Base-by-base conservation (phyloP, 2,329 filamentous ascomycete genomes). In the Macroventuria anomochaeta region DNA sequence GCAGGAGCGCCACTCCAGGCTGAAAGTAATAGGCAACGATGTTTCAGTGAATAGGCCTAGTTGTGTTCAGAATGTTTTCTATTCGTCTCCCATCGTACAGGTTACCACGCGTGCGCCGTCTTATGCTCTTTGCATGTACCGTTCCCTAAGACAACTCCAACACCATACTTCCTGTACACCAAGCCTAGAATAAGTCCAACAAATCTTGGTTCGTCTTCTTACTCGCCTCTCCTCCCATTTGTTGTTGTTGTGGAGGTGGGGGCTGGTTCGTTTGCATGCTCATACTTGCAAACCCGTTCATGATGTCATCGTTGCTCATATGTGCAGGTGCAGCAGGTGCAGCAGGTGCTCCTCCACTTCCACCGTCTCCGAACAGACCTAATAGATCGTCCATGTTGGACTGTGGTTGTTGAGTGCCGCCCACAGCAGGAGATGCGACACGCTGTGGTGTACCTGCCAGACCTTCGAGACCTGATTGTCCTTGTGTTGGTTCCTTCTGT, bases 281-380 rank as follows among this genome's bases (percentile, higher is more conserved):
- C 77, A 99, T 80, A 4, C 86, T 86, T 23, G 87, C 90, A 70
- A 99, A 96, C 0, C 93, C 93, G 69, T 91, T 91, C 79, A 88
- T 81, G 81, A 97, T 67, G 58, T 80, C 81, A 64, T 86, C 83
- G 53, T 62, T 75, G 65, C 55, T 69, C 77, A 55, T 72, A 66
- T 59, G 72, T 64, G 53, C 70, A 65, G 58, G 66, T 65, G 39
- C 65, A 40, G 72, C 64, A 47, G 69, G 55, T 38, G 65, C 55
- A 40, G 72, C 64, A 47, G 69, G 55, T 38, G 65, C 55, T 64
- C 64, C 52, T 40, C 65, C 58, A 62, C 69, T 55, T 67, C 70
- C 54, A 41, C 72, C 71, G 28, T 79, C 76, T 28, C 77, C 79
- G 54, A 89, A 89, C 25, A 90, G 78, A 5, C 87, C 87, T 73